Evolutionary conservation across 768 basidiomycete species (phyloP), one percentile per base, ranked within the genome.

Genomic region (Hemileccinum rubropunctum): DNA sequence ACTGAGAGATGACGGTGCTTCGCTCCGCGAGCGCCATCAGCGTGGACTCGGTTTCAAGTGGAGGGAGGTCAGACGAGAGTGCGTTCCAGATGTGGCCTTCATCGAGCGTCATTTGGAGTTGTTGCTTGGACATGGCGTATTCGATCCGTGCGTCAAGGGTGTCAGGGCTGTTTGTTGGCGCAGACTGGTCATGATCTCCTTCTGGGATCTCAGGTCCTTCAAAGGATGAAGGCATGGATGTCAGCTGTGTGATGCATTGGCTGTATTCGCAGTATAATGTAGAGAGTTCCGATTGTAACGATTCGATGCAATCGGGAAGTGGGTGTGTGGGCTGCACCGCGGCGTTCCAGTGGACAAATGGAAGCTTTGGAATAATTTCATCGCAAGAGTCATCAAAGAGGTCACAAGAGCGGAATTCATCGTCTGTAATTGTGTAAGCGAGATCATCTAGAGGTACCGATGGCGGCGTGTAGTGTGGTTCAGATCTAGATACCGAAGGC

Each of bases 51-150:
- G 61, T 59, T 18, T 64, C 61, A 36, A 30, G 43, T n/a, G 58
- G 43, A 18, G 51, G 38, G 17, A 12, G 23, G 39, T 52, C 39
- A 13, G 59, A 59, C 10, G 52, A 54, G 20, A 85, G 63, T 15
- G 69, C 48, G 5, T 74, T 59, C 88, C 87, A 88, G 40, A 90
- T 59, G 30, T 65, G 64, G 27, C 78, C 79, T 63, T 91, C 88
- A 37, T 84, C 80, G 3, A 77, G 49, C 3, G 75, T 76, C 36
- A 90, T 73, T 50, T 81, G 75, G 32, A 76, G 66, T 55, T 90
- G 88, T 2, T 72, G 71, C 60, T 82, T 86, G 37, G 84, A 82
- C 75, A 84, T 76, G 17, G 71, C 71, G 48, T 76, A 71, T 40
- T 77, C 78, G 30, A 67, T 62, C 15, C 62, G 68, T 1, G 66